Evolutionary conservation across 2,329 filamentous ascomycete species (phyloP).

Genomic region (Colletotrichum sp.): DNA sequence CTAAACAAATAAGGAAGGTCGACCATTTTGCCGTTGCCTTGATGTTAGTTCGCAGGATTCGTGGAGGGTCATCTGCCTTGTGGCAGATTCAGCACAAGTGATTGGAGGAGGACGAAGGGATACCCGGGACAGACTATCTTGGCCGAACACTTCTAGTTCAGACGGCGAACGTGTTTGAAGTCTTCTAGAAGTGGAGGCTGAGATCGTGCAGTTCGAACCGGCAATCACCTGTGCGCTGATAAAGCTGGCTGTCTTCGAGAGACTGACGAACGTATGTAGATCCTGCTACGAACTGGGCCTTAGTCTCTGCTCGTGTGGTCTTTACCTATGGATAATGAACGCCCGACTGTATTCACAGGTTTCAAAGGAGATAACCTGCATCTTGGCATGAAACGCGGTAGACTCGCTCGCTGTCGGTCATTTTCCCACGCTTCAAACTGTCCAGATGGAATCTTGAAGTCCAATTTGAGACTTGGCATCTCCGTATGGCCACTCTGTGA

Average conservation of each 20-base stretch:
- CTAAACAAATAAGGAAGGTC: not conserved
- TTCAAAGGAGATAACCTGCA: not conserved
- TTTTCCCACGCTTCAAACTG: not conserved
- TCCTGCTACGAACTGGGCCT: not conserved
- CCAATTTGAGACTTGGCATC: not conserved
- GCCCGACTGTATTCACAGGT: not conserved
- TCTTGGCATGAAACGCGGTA: not conserved
- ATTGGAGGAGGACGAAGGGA: not conserved
- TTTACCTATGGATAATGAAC: not conserved
- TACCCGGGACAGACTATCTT: not conserved
- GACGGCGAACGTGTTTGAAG: not conserved
- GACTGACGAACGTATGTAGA: not conserved
- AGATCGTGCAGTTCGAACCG: not conserved
- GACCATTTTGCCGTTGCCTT: not conserved
- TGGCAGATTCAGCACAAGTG: not conserved
- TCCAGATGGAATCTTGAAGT: not conserved
- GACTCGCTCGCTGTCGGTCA: not conserved
- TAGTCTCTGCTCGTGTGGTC: not conserved
- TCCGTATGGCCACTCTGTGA: not conserved
- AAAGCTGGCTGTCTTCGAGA: not conserved
- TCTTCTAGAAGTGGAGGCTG: not conserved
- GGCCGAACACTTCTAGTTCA: not conserved
- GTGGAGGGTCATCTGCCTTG: not conserved
- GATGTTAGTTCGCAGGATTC: not conserved
- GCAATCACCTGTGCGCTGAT: not conserved